Conservation (phyloP, 2,329 filamentous ascomycete species). For the Paecilomyces fulvus region DNA sequence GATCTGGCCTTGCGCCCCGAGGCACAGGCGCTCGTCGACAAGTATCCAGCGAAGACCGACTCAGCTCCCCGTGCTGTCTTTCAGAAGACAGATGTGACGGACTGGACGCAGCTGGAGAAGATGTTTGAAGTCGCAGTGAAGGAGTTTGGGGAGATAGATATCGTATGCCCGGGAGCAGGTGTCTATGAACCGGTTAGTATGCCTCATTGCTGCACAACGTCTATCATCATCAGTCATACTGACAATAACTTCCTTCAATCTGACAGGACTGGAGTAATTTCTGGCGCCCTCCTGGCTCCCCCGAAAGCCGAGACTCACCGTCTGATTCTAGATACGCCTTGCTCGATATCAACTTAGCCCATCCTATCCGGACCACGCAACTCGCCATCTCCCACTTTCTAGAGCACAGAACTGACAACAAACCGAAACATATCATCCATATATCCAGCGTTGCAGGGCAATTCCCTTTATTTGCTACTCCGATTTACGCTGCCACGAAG, state of each 20-base stretch:
- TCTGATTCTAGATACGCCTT: conserved; percentile 35
- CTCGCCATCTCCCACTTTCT: conserved; percentile 43
- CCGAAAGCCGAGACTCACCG: conserved; percentile 33
- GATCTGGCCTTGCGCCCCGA: conserved; percentile 38
- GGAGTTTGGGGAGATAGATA: conserved; percentile 40
- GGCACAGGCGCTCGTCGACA: conserved; percentile 32
- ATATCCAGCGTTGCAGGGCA: conserved; percentile 43
- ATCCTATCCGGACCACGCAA: conserved; percentile 45
- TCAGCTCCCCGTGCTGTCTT: conserved; percentile 31
- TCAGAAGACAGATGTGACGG: conserved; percentile 40
- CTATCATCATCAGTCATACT: neutral
- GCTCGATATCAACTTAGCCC: conserved; percentile 45
- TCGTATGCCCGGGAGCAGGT: conserved; percentile 41
- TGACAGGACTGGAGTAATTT: conserved; percentile 41
- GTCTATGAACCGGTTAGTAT: conserved; percentile 35
- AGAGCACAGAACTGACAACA: conserved; percentile 16
- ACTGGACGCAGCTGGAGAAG: conserved; percentile 41
- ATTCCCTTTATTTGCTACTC: conserved; percentile 26
- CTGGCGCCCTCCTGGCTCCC: conserved; percentile 40
- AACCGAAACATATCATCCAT: conserved; percentile 38
- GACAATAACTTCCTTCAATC: neutral
- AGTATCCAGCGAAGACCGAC: conserved; percentile 20
- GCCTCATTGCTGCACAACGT: neutral
- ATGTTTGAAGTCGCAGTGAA: conserved; percentile 43
- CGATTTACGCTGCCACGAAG: conserved; percentile 43